Evolutionary conservation across 768 basidiomycete species (phyloP), one percentile per base, ranked within the genome.

Genomic region (Kwoniella sp.): DNA sequence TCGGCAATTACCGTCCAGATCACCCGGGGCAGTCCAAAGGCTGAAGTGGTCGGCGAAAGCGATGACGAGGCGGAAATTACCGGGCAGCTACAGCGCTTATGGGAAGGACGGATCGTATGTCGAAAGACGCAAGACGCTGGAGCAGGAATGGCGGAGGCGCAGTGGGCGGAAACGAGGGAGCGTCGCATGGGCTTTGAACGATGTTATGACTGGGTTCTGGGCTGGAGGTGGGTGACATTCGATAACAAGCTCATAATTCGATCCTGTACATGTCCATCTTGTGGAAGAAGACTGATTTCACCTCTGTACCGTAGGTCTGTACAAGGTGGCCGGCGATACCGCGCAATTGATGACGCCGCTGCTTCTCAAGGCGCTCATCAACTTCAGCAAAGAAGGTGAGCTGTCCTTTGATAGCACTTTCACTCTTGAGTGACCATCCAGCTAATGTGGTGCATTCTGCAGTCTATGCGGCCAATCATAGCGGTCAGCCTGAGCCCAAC

Each of bases 121-220:
- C 20, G 70, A 7, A 50, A 68, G n/a, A 86, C 86, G 86, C 72
- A 72, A 9, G n/a, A 85, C 61, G 29, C 81, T 31, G 85, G 86
- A 73, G 83, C 0, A 65, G 53, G 65, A 76, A 61, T 75, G 73
- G 74, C 61, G 74, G 17, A 11, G 50, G 2, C 52, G 58, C 2
- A 70, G 61, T 23, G 74, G 73, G 1, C 30, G 48, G 28, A 67
- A 56, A 57, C 41, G 51, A 9, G 70, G 65, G 1, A 73, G 73
- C 37, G 47, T 75, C 4, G 61, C 69, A 11, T 70, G 71, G 74
- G 69, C 73, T 25, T 34, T 78, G 22, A 77, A 77, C 56, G 76
- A 77, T 53, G 63, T 69, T 2, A 67, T 74, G 73, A 66, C 59
- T 29, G 79, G 80, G 17, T 77, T 75, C 54, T 77, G 73, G 77